Base-by-base conservation (phyloP, 164 flowering plant species). In the Houttuynia cordata region DNA sequence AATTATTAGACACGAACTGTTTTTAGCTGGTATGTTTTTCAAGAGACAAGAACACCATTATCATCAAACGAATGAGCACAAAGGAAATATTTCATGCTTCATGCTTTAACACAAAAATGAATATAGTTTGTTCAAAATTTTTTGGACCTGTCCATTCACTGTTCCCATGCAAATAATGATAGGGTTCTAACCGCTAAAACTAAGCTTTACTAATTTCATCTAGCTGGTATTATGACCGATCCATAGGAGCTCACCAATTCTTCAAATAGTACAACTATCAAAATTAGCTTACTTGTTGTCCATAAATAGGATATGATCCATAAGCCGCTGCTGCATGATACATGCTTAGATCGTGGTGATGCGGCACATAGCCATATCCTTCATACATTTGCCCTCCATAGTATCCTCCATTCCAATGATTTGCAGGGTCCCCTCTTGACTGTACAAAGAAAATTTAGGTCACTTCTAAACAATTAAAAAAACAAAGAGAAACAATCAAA, bases 231-330 rank as follows among this genome's bases (percentile, higher is more conserved):
- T 45, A 45, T 45, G 17, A 45, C 37, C 37, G 49, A 41, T 8
- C 13, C 17, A 45, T 2, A 8, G 49, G 12, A 10, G 49, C 13
- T 45, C 49, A 17, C 37, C 49, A 45, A 7, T 45, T 45, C 40
- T 40, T 64, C 61, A 55, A 25, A 56, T 24, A 45, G 12, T 45
- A 45, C 49, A 45, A 17, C 5, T 21, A 60, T 53, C 53, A 53
- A 13, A n/a, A 25, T 83, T 73, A 87, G 86, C 87, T 91, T 61
- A 87, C 97, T 83, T 91, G 95, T 47, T 90, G 94, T 56, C 95
- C 94, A 65, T 87, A 85, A 58, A 80, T 51, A 8, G 94, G 90
- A 62, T 90, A 90, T 51, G 85, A 78, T 47, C 87, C 97, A 68
- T 90, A 90, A 6, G 89, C 69, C 0, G 84, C 70, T 1, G 85